Base-by-base conservation (phyloP, 805 yeast genomes). In the Lipomyces mesembrius region DNA sequence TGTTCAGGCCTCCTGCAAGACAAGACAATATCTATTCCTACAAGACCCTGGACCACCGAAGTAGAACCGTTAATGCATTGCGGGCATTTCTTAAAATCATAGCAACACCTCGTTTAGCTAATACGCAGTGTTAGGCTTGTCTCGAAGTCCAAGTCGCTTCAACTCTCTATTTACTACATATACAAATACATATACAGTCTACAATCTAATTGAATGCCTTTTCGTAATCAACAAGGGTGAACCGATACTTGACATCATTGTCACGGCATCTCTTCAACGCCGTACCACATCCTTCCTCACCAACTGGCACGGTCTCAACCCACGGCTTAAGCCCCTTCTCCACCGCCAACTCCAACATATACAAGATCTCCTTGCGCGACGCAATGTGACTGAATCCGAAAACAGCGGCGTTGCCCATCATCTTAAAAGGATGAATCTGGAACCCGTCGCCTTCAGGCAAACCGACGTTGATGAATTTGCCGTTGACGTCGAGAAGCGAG, bases 261-360 rank as follows among this genome's bases (percentile, higher is more conserved):
- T 74, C 67, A 55, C 75, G 75, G 57, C 77, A 75, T 69, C 78
- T 77, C 58, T 74, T 74, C 72, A 81, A 74, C 9, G 79, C 83
- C 57, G 72, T 68, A 27, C 71, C 71, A 57, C 77, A 75, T 32
- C 79, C 79, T 63, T 72, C 75, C 63, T 73, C 80, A 66, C 73
- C 69, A 62, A 81, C 75, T 17, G 80, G 80, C 46, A 80, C 71
- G 61, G 77, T 76, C 83, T 70, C 71, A 27, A 71, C 65, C 74
- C 74, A 71, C 3, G 74, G 63, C 55, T 69, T 54, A 56, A 71
- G 39, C 12, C 55, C 37, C 59, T 88, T 82, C 72, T 86, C 83
- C 29, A 84, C 85, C 27, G 92, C 91, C 69, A 90, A 75, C 54
- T 86, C 79, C 73, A 90, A 81, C 86, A 90, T 83, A 67, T 87